Base-by-base conservation (phyloP, 345 rosid species). In the Viola odorata region DNA sequence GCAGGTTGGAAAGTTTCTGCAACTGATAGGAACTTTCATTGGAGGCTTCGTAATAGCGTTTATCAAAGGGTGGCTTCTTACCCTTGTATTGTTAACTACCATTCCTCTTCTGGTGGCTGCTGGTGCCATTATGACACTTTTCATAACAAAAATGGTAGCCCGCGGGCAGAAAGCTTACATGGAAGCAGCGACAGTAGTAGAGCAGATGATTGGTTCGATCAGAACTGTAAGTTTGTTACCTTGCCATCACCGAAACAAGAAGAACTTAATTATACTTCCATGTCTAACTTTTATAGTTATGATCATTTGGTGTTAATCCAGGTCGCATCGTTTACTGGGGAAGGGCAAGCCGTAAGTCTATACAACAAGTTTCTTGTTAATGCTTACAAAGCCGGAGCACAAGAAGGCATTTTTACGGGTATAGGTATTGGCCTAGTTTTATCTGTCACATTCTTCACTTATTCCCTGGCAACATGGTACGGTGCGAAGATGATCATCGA, bases 311-410 rank as follows among this genome's bases (percentile, higher is more conserved):
- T 50, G 6, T 66, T 36, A 12, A 4, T 13, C 6, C 68, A 87
- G 95, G 95, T 86, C 55, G 87, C 88, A 45, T 84, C 94, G 12
- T 84, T 81, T 67, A 81, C 86, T 0, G 89, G 94, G 56, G 80
- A 86, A 75, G 75, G 83, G 50, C 84, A 64, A 67, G 89, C 89
- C 0, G 52, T 80, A 11, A 67, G 50, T 45, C 66, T 47, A 10
- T 83, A 84, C 64, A 80, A 86, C 39, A 75, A 72, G 60, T 78
- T 63, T 63, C 79, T 84, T 2, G 62, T 61, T 11, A 63, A 68
- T 47, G 84, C 94, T 53, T 84, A 84, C 55, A 65, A 45, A 65
- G 69, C 87, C 3, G 79, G 85, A 13, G 77, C 75, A 4, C 58
- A 67, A 6, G 85, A 89, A 72, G 96, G 85, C 50, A 57, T 78